Percentiles rank a stretch among this genome's conserved stretches.
phyloP scores from a whole-genome alignment of 306 rosid species.

The Myrica gale region DNA sequence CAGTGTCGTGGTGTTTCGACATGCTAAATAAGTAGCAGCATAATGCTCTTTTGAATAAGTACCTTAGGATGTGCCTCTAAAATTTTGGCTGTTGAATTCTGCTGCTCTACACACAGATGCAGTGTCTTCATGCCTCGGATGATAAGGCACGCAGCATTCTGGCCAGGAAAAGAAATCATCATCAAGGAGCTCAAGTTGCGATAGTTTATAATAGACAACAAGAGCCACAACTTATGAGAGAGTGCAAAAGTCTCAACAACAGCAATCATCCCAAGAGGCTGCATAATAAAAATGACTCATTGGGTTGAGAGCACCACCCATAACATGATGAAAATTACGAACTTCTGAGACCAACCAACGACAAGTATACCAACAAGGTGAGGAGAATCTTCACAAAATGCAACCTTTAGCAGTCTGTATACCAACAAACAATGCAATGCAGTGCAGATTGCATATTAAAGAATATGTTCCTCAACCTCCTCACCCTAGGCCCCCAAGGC shows the following conservation, averaged over 20 bases:
- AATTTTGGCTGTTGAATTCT: conserved; percentile 84
- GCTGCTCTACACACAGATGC: conserved; percentile 95
- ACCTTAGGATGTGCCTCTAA: conserved; percentile 99
- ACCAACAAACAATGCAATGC: neutral
- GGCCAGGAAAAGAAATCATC: conserved; percentile 27
- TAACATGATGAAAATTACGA: conserved; percentile 77
- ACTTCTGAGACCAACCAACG: conserved; percentile 52
- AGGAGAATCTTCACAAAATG: too few relatives aligned
- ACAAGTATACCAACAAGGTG: too few relatives aligned
- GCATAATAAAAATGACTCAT: conserved; percentile 45
- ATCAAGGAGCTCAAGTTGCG: neutral
- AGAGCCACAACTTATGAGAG: too few relatives aligned
- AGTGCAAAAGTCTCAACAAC: neutral
- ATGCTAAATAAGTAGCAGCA: neutral
- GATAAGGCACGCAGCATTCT: conserved; percentile 97
- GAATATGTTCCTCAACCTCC: neutral
- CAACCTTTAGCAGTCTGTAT: too few relatives aligned
- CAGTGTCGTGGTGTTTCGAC: neutral
- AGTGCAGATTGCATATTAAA: neutral
- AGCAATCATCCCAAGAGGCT: neutral
- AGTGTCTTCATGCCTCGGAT: conserved; percentile 95
- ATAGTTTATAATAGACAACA: neutral
- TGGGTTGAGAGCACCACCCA: conserved; percentile 91
- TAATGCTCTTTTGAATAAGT: neutral
- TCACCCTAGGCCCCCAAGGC: neutral